These are phyloP conservation scores for Cutaneotrichosporon mucoides DNA, from an alignment of 1,284 basidiomycete genomes.

Conservation along the genomic window DNA sequence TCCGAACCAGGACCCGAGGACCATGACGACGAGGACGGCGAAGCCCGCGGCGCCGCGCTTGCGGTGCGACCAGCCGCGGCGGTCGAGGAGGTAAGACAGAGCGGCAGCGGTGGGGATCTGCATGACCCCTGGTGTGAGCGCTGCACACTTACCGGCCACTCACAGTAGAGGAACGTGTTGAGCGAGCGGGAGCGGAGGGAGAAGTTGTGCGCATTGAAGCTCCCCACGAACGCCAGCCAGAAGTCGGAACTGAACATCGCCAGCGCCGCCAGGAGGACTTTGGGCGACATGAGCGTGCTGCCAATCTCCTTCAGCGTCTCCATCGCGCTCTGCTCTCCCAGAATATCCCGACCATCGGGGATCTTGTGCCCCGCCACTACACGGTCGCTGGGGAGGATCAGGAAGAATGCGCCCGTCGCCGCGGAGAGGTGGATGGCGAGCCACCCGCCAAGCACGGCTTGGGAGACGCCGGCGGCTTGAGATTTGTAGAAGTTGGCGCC, in stretches of 20 bases:
- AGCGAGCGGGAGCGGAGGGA: slow-evolving; percentile 2
- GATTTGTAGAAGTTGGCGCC: slow-evolving; percentile 4
- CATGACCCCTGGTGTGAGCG: not conserved
- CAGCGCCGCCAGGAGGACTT: not conserved
- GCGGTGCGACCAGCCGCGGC: slow-evolving; percentile 1
- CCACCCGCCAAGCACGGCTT: slow-evolving; percentile 1
- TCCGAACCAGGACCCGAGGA: slow-evolving; percentile 3
- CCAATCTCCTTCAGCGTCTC: not conserved
- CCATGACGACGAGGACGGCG: not conserved
- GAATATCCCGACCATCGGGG: not conserved
- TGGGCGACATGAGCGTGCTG: not conserved
- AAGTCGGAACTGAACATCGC: slow-evolving; percentile 4
- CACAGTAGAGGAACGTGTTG: slow-evolving; percentile 3
- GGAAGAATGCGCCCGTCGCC: not conserved
- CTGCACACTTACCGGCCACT: not conserved
- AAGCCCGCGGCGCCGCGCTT: slow-evolving; percentile 1
- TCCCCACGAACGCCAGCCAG: slow-evolving; percentile 4
- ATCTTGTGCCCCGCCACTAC: not conserved
- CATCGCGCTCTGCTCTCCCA: not conserved
- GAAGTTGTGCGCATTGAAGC: slow-evolving; percentile 4
- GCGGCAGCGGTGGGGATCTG: slow-evolving; percentile 2
- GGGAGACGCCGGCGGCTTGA: not conserved
- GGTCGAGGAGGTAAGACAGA: slow-evolving; percentile 1
- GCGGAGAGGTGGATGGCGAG: slow-evolving; percentile 2
- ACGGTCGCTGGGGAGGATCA: slow-evolving; percentile 1